phyloP scores from a whole-genome alignment of 495 filamentous ascomycete genomes.

The Penicillium ochrochloron region DNA sequence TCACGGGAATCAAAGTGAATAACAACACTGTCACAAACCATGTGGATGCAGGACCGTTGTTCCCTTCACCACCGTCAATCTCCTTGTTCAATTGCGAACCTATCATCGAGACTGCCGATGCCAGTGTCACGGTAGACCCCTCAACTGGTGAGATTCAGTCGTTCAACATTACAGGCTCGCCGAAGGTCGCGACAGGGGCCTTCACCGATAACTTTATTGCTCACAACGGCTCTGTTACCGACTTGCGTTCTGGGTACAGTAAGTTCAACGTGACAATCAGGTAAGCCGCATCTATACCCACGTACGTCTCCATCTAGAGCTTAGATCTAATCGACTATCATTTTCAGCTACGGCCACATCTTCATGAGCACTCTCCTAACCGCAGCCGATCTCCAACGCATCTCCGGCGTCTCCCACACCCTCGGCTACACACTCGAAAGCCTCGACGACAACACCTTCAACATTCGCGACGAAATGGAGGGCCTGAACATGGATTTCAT shows the following conservation, averaged over 20 bases:
- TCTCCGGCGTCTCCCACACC: slow-evolving; percentile 16
- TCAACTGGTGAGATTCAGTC: slow-evolving; percentile 33
- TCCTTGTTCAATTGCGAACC: slow-evolving; percentile 40
- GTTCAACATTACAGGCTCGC: slow-evolving; percentile 30
- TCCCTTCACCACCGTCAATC: slow-evolving; percentile 25
- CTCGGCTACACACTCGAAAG: slow-evolving; percentile 27
- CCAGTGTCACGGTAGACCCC: slow-evolving; percentile 36
- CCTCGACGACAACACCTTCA: slow-evolving; percentile 41
- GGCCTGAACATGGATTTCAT: slow-evolving; percentile 47
- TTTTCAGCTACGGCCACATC: slow-evolving; percentile 38
- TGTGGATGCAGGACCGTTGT: slow-evolving; percentile 26
- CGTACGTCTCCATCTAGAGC: too few species aligned
- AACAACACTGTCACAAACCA: slow-evolving; percentile 1
- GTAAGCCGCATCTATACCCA: slow-evolving; percentile 8
- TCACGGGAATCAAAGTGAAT: slow-evolving; percentile 15
- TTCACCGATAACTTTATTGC: slow-evolving; percentile 36
- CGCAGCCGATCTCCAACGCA: slow-evolving; percentile 29
- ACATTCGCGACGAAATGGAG: slow-evolving; percentile 37
- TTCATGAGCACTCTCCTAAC: slow-evolving; percentile 39
- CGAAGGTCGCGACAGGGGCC: slow-evolving; percentile 21
- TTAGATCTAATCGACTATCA: neutral
- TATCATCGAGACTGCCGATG: slow-evolving; percentile 36
- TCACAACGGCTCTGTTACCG: slow-evolving; percentile 16
- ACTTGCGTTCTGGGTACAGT: neutral
- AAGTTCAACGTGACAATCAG: slow-evolving; percentile 28